Evolutionary conservation across 371 early-diverging fungal genomes (phyloP), one percentile per base, ranked within the genome.

Genomic region (Mucor piriformis): DNA sequence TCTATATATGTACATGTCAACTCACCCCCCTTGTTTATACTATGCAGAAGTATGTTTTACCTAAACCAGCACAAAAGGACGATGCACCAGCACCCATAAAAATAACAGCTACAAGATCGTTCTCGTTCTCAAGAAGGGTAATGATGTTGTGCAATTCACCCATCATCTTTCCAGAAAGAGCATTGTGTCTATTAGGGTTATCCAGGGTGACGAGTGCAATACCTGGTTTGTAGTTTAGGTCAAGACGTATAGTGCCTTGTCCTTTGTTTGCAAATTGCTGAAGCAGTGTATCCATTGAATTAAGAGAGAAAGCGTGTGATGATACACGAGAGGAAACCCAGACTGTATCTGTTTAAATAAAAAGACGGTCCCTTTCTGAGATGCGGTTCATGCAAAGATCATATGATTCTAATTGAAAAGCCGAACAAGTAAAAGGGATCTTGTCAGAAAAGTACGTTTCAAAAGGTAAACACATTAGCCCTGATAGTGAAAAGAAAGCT

Each of bases 131-230:
- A 27, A 88, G 63, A 21, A 67, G 48, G 46, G 81, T 78, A 8
- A 89, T 75, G 18, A 69, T 62, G 42, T 86, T 77, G 0, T 85
- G 70, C 6, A 89, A 69, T 63, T 89, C 82, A 18, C 76, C 82
- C 88, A 89, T 88, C 91, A 91, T 91, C 43, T 74, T 74, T 10
- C 88, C 88, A 1, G 85, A 83, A n/a, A 90, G 57, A 2, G 90
- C 82, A 73, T 89, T 89, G 46, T 84, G 85, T 23, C 77, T 66
- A 15, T 47, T 52, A 7, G 82, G 80, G 57, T 91, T 87, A 34
- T 71, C 50, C 3, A 89, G 54, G 1, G 70, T 69, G 3, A 87
- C 54, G 7, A 79, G 64, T 0, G 76, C 85, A 23, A 87, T 68
- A 1, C 85, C 83, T 7, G 82, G 72, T 0, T 70, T 53, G 53